Conservation (phyloP, 2,329 filamentous ascomycete species). For the Trichoderma oligosporum region DNA sequence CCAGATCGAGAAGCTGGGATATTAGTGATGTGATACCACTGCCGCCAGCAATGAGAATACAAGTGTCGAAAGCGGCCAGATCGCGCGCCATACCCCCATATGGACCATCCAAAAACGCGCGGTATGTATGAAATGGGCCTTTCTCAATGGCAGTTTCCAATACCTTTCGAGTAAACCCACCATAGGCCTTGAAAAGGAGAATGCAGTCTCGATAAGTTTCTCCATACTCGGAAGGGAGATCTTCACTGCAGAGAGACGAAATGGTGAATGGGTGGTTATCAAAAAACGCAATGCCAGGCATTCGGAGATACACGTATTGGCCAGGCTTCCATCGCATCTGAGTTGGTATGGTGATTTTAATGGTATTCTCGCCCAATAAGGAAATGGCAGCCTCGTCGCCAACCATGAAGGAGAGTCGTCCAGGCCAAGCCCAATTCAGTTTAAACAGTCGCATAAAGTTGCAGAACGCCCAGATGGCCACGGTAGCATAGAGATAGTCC, state of each 20-base stretch:
- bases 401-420: conserved; percentile 74
- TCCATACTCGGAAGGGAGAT: conserved; percentile 89
- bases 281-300: conserved; percentile 85
- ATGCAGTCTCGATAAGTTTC: conserved; percentile 84
- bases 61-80: conserved; percentile 87
- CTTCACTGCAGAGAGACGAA: conserved; percentile 84
- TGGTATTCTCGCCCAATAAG: conserved; percentile 85
- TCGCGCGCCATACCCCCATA: conserved; percentile 93
- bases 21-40: conserved; percentile 93
- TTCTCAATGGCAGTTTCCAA: conserved; percentile 79
- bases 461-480: conserved; percentile 73
- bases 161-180: conserved; percentile 82
- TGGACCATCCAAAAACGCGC: conserved; percentile 87
- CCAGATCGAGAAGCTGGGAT: conserved; percentile 86
- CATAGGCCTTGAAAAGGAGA: conserved; percentile 86
- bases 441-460: conserved; percentile 75
- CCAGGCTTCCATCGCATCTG: conserved; percentile 90
- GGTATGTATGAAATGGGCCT: conserved; percentile 86
- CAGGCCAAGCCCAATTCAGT: conserved; percentile 83
- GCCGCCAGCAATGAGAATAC: conserved; percentile 87
- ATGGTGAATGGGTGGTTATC: conserved; percentile 97
- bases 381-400: conserved; percentile 90
- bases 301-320: conserved; percentile 90
- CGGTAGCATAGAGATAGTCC: conserved; percentile 79
- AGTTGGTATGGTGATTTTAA: conserved; percentile 92